Evolutionary conservation across 768 basidiomycete genomes (phyloP).

Genomic region (Panellus pusillus): DNA sequence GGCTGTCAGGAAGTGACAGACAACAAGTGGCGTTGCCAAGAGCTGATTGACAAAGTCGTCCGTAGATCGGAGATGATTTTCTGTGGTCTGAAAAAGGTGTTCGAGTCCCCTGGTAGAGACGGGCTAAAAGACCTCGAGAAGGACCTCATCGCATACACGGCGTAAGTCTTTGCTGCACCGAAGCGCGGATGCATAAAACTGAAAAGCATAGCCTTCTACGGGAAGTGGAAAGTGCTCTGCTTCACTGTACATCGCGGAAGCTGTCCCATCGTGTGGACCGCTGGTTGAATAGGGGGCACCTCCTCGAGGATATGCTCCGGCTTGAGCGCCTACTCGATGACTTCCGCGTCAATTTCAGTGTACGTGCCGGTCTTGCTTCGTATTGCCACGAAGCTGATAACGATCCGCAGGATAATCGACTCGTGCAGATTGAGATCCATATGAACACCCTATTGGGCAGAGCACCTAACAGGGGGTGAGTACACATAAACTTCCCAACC

Average conservation of each 20-base stretch:
- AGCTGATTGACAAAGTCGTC: constrained; percentile 19
- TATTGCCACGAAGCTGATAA: not conserved
- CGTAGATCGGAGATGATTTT: constrained; percentile 17
- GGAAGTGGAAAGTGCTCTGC: constrained; percentile 8
- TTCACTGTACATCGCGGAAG: constrained; percentile 18
- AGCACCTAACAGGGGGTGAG: constrained; percentile 8
- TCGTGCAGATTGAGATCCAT: constrained; percentile 19
- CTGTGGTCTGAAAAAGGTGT: constrained; percentile 11
- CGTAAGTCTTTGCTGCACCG: not conserved
- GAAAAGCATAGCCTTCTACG: constrained; percentile 6
- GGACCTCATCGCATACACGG: constrained; percentile 14
- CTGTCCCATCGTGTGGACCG: constrained; percentile 13
- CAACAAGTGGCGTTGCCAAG: constrained; percentile 20
- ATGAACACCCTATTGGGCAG: constrained; percentile 19
- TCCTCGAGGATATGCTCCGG: constrained; percentile 17
- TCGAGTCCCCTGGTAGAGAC: constrained; percentile 9
- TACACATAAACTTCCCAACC: not conserved
- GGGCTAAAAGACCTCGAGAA: constrained; percentile 14
- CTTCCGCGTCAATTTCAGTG: constrained; percentile 21
- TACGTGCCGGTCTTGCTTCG: not conserved
- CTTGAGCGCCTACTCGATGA: constrained; percentile 21
- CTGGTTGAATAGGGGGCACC: constrained; percentile 16
- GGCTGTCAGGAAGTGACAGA: constrained; percentile 15
- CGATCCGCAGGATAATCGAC: constrained; percentile 12
- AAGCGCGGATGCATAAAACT: not conserved